Percentiles rank a stretch among this genome's conserved stretches.
Evolutionary conservation across 1,284 basidiomycete genomes (phyloP).

Genomic region (Cryptococcus sp.): DNA sequence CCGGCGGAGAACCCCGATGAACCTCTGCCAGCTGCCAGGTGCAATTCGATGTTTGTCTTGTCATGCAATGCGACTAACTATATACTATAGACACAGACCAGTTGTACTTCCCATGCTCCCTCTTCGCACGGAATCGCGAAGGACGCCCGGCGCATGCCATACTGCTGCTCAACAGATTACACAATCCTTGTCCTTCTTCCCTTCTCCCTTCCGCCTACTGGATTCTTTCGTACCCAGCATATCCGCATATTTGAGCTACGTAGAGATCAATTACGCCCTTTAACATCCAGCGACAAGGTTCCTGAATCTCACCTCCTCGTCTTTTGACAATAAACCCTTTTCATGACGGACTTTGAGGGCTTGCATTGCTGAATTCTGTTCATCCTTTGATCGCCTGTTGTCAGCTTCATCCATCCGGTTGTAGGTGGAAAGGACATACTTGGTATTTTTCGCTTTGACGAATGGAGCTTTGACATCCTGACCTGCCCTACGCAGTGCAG

Average conservation of each 20-base stretch:
- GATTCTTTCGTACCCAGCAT: slow-evolving; percentile 38
- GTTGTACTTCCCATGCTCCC: no score
- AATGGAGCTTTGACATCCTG: slow-evolving; percentile 46
- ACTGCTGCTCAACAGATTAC: slow-evolving; percentile 2
- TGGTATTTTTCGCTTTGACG: slow-evolving; percentile 43
- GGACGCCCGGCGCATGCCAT: no score
- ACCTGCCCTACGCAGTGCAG: slow-evolving; percentile 41
- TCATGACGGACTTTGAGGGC: slow-evolving; percentile 44
- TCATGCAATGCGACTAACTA: no score
- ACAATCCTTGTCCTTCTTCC: slow-evolving; percentile 25
- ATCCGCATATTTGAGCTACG: slow-evolving; percentile 45
- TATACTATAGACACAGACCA: no score
- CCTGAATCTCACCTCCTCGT: slow-evolving; percentile 46
- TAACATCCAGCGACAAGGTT: not conserved
- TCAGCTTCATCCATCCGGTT: not conserved
- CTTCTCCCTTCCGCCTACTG: slow-evolving; percentile 23
- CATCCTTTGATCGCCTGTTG: slow-evolving; percentile 38
- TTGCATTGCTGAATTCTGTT: slow-evolving; percentile 37
- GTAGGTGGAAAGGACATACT: slow-evolving; percentile 23
- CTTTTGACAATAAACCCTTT: slow-evolving; percentile 44
- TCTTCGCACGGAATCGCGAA: no score
- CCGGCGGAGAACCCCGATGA: no score
- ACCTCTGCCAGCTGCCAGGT: no score
- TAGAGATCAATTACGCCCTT: slow-evolving; percentile 1
- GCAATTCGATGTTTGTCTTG: no score